phyloP scores from a whole-genome alignment of 129 eudicot genomes.

The Artemisia tridentata region DNA sequence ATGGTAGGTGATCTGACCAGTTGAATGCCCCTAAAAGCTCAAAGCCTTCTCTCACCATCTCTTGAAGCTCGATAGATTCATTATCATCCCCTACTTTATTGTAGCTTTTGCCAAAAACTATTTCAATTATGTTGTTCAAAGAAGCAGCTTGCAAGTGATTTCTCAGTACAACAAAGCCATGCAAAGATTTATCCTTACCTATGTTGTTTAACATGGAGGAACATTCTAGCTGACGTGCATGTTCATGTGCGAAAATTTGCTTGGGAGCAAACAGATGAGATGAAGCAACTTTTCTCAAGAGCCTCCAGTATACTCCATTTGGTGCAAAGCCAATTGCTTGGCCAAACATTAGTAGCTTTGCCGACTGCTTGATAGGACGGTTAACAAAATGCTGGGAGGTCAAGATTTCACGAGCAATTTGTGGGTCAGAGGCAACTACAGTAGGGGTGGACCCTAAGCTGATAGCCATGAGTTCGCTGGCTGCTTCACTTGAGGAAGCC shows the following conservation, averaged over 20 bases:
- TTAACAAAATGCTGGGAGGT: conserved; percentile 57
- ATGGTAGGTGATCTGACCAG: conserved; percentile 69
- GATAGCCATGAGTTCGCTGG: conserved; percentile 67
- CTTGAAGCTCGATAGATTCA: conserved; percentile 40
- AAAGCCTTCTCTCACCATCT: conserved; percentile 66
- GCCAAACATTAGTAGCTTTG: conserved; percentile 59
- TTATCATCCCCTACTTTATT: conserved; percentile 24
- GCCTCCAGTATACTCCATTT: conserved; percentile 60
- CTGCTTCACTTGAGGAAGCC: conserved; percentile 32
- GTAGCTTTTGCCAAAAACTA: conserved; percentile 61
- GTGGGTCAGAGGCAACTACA: conserved; percentile 63
- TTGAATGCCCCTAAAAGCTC: conserved; percentile 68
- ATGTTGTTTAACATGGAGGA: conserved; percentile 43
- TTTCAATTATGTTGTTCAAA: conserved; percentile 54
- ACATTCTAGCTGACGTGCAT: conserved; percentile 43
- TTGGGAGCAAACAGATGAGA: conserved; percentile 65
- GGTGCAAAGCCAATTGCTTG: conserved; percentile 82
- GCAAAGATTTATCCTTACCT: conserved; percentile 28
- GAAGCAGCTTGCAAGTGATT: conserved; percentile 62
- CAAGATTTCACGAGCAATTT: conserved; percentile 49
- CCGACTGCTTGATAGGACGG: conserved; percentile 72
- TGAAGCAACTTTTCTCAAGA: conserved; percentile 51
- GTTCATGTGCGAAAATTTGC: conserved; percentile 49
- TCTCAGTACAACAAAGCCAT: conserved; percentile 40
- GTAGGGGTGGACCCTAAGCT: conserved; percentile 61